Percentiles rank a stretch among this genome's conserved stretches.
These are phyloP conservation scores for Theobroma grandiflorum DNA, from an alignment of 441 rosid genomes.

Conservation along the genomic window DNA sequence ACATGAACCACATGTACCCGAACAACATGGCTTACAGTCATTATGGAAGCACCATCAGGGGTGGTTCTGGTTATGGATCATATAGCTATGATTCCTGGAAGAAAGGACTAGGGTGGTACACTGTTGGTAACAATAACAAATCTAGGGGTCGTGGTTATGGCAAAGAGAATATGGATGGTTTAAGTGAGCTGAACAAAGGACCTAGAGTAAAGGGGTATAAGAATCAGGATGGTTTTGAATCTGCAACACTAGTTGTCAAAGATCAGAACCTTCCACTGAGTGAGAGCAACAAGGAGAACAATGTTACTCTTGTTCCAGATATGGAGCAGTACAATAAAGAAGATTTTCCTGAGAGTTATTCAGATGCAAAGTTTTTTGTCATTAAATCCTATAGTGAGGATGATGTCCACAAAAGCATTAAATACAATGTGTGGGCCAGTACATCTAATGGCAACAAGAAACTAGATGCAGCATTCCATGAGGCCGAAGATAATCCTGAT, in stretches of 20 bases:
- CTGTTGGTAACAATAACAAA: slow-evolving; percentile 58
- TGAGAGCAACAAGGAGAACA: slow-evolving; percentile 38
- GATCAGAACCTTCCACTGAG: slow-evolving; percentile 42
- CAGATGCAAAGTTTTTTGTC: slow-evolving; percentile 65
- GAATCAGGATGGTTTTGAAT: slow-evolving; percentile 48
- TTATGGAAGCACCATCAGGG: slow-evolving; percentile 53
- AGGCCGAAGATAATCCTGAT: slow-evolving; percentile 60
- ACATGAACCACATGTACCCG: slow-evolving; percentile 54
- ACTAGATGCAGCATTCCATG: slow-evolving; percentile 78
- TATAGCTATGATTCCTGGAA: slow-evolving; percentile 66
- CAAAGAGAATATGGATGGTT: slow-evolving; percentile 63
- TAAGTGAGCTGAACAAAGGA: slow-evolving; percentile 76
- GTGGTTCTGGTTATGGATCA: slow-evolving; percentile 59
- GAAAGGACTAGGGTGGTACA: slow-evolving; percentile 60
- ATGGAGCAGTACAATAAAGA: slow-evolving; percentile 51
- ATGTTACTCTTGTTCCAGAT: slow-evolving; percentile 37
- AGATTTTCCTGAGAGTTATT: slow-evolving; percentile 55
- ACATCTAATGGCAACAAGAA: slow-evolving; percentile 83
- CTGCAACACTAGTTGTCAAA: slow-evolving; percentile 39
- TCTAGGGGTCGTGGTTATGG: slow-evolving; percentile 55
- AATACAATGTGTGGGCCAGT: slow-evolving; percentile 77
- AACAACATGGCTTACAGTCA: slow-evolving; percentile 56
- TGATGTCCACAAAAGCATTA: slow-evolving; percentile 79
- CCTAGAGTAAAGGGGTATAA: slow-evolving; percentile 63
- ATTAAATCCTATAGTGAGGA: slow-evolving; percentile 84